Evolutionary conservation across 2,329 filamentous ascomycete species (phyloP), one percentile per base, ranked within the genome.

Genomic region (Fusarium sp.): DNA sequence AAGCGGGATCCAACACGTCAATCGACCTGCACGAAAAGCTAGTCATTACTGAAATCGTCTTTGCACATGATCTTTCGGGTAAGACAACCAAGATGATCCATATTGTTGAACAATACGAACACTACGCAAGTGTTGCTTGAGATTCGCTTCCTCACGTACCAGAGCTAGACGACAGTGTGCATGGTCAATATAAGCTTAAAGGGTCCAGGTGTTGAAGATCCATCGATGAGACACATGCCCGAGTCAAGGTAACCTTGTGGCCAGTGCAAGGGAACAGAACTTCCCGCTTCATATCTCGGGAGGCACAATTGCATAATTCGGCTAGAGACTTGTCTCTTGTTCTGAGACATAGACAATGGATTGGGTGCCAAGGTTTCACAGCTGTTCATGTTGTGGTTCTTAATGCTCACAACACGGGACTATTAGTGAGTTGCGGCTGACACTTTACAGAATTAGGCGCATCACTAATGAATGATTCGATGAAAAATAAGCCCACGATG

Each of bases 181-280:
- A 61, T 52, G 40, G 67, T 62, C 65, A 51, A 74, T 69, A 74
- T 74, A 74, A 74, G 72, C 69, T 74, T 74, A 74, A 74, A 71
- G 53, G 26, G 49, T 46, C 45, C 49, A 67, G 44, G 42, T 46
- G 40, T 54, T 60, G 38, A 53, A 41, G 50, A 42, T 44, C 57
- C 51, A 52, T 57, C 31, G 37, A 57, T 28, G 44, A 60, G 23
- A 67, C 59, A 59, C 60, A 69, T 49, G 41, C 33, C 53, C 34
- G 45, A 67, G 64, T 62, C 64, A 67, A 57, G 40, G 45, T 50
- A 44, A 30, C 30, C 49, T 40, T 47, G n/a, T 37, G 33, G 41
- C 56, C 30, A 31, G 40, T 53, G 36, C 34, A 40, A 42, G 36
- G 28, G 23, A 56, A 42, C 41, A 46, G 37, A 44, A 55, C 42